These are phyloP conservation scores for Tricholoma sp. DNA, from an alignment of 768 basidiomycete species.

Conservation along the genomic window DNA sequence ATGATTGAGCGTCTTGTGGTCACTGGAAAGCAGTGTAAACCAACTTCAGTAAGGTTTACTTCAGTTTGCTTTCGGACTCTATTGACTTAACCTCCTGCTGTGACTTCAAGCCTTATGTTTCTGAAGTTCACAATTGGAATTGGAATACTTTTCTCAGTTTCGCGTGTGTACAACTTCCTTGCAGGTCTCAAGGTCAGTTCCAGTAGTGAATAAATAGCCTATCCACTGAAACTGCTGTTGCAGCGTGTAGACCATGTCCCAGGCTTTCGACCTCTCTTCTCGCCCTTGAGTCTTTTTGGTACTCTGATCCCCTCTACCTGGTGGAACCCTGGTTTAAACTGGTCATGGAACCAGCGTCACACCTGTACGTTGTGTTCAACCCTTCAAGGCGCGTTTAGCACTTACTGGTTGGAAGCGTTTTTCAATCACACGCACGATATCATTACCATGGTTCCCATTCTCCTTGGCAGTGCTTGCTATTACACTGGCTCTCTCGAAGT, in stretches of 20 bases:
- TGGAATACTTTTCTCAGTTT: not conserved
- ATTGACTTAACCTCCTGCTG: not conserved
- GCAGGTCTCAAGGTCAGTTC: not conserved
- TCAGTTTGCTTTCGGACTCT: too few relatives aligned
- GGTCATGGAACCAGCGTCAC: constrained; percentile 9
- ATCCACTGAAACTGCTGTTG: not conserved
- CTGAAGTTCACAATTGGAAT: not conserved
- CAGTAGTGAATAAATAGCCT: too few relatives aligned
- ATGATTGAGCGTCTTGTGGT: too few relatives aligned
- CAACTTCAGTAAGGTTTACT: too few relatives aligned
- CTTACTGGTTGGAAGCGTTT: constrained; percentile 12
- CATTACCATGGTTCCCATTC: constrained; percentile 18
- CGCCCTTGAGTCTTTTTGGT: constrained; percentile 6
- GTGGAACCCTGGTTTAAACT: constrained; percentile 12
- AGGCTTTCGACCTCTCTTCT: constrained; percentile 9
- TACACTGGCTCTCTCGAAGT: constrained; percentile 20
- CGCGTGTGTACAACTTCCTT: not conserved
- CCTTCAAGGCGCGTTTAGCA: not conserved
- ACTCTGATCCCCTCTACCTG: constrained; percentile 6
- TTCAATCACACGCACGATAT: constrained; percentile 20
- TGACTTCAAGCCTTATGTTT: not conserved
- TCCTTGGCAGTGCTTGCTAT: constrained; percentile 12
- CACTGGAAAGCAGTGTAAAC: too few relatives aligned
- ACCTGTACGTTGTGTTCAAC: not conserved
- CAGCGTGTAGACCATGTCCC: constrained; percentile 1